Conservation (phyloP, 345 rosid genomes). For the Brassica juncea region DNA sequence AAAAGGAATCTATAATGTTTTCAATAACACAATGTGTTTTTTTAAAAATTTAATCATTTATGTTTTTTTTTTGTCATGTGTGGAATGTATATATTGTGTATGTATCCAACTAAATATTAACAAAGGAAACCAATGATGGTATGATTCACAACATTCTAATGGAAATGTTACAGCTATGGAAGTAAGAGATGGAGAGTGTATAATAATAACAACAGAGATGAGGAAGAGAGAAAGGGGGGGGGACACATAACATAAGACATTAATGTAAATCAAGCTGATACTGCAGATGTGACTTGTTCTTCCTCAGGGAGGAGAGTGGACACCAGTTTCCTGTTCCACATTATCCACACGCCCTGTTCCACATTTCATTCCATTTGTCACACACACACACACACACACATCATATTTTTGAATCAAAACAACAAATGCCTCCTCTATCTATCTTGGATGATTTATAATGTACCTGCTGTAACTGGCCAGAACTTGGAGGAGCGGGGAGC, state of each 20-base stretch:
- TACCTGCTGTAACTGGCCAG: slow-evolving; percentile 79
- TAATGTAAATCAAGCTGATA: slow-evolving; percentile 36
- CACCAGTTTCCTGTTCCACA: slow-evolving; percentile 85
- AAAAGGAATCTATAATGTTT: neutral
- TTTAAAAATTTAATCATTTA: too few species aligned
- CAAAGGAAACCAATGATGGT: neutral
- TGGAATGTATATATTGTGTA: neutral
- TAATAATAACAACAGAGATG: neutral
- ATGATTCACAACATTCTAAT: neutral
- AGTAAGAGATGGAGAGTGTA: slow-evolving; percentile 23
- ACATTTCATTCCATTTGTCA: neutral
- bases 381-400: neutral
- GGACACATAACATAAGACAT: slow-evolving; percentile 13
- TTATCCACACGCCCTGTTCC: slow-evolving; percentile 82
- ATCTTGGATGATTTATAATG: neutral
- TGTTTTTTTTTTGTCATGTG: neutral
- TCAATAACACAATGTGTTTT: too few species aligned
- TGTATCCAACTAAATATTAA: neutral
- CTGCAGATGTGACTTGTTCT: slow-evolving; percentile 76
- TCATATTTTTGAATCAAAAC: neutral
- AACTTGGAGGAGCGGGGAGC: slow-evolving; percentile 76
- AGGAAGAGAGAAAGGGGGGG: neutral
- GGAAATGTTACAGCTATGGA: slow-evolving; percentile 1
- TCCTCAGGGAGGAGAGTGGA: slow-evolving; percentile 87
- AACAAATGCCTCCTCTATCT: neutral